phyloP scores from a whole-genome alignment of 2,329 filamentous ascomycete species.

The Huntiella decipiens region DNA sequence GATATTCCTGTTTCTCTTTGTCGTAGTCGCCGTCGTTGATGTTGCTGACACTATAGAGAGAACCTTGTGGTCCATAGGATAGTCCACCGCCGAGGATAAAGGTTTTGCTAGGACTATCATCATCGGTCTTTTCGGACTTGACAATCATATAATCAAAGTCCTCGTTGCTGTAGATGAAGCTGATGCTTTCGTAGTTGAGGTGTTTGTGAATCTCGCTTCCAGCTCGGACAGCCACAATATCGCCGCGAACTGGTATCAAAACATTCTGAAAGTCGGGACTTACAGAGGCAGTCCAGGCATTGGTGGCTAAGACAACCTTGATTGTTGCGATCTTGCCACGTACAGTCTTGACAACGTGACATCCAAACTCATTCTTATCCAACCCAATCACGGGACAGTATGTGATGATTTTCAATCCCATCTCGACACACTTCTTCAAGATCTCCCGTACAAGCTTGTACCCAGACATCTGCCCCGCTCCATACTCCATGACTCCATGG shows the following conservation, averaged over 20 bases:
- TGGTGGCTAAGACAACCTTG: constrained; percentile 16
- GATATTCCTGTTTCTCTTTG: constrained; percentile 29
- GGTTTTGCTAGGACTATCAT: constrained; percentile 23
- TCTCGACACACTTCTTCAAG: constrained; percentile 6
- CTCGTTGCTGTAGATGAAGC: constrained; percentile 34
- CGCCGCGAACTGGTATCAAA: constrained; percentile 14
- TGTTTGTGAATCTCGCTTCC: not conserved
- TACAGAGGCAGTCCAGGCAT: constrained; percentile 15
- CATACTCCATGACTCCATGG: constrained; percentile 7
- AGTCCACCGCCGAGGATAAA: constrained; percentile 44
- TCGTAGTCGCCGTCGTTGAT: constrained; percentile 37
- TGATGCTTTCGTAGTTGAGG: constrained; percentile 26
- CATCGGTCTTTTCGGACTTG: constrained; percentile 24
- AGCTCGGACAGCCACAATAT: constrained; percentile 6
- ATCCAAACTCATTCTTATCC: not conserved
- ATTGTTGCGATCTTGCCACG: constrained; percentile 13
- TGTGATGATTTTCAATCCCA: constrained; percentile 6
- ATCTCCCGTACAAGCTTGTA: constrained; percentile 9
- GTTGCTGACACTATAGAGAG: constrained; percentile 31
- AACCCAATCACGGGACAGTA: constrained; percentile 7
- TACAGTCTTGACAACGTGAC: constrained; percentile 13
- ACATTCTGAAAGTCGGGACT: constrained; percentile 11
- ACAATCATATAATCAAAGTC: constrained; percentile 52
- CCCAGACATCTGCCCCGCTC: constrained; percentile 8
- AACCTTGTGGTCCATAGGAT: constrained; percentile 21